Evolutionary conservation across 2,329 filamentous ascomycete species (phyloP), one percentile per base, ranked within the genome.

Genomic region (Fusarium austroafricanum): DNA sequence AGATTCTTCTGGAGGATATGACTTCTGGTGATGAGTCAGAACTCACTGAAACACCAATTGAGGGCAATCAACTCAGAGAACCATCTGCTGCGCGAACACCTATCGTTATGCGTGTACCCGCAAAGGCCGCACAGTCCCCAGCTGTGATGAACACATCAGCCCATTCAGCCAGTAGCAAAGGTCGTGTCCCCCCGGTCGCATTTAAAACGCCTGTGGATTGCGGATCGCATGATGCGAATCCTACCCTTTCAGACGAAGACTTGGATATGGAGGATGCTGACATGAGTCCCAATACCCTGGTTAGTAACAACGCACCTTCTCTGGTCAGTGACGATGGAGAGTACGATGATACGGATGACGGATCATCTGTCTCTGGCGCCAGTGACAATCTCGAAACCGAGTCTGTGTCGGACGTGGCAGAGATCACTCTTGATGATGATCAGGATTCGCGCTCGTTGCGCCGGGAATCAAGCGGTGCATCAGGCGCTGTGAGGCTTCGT

Each of bases 241-340:
- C 61, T 38, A 45, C 72, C 43, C 59, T 79, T 21, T 78, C 74
- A 15, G 83, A 79, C 66, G 85, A 84, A 66, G 84, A 84, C 54
- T 79, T 83, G 44, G 85, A 88, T 56, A 82, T 88, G 75, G 77
- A 79, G 31, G 87, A 89, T 55, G 82, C 83, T 45, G 88, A 92
- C 54, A 78, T 92, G 58, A 92, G 90, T 72, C 91, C 91, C 7
- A 88, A 89, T 71, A 91, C 90, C 1, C 79, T 89, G 43, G 84
- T 90, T 50, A 91, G 90, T 76, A 93, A 93, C 77, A 92, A 92
- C 69, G 91, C 92, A 10, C 92, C 92, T 21, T 93, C 90, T 71
- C 84, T 94, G 47, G 91, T 94, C 74, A 93, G 91, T 78, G 92
- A 94, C 78, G 91, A 93, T 74, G 90, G 91, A 71, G 91, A 93